These are phyloP conservation scores for Cladosporium sp. DNA, from an alignment of 2,329 filamentous ascomycete genomes.

Conservation along the genomic window DNA sequence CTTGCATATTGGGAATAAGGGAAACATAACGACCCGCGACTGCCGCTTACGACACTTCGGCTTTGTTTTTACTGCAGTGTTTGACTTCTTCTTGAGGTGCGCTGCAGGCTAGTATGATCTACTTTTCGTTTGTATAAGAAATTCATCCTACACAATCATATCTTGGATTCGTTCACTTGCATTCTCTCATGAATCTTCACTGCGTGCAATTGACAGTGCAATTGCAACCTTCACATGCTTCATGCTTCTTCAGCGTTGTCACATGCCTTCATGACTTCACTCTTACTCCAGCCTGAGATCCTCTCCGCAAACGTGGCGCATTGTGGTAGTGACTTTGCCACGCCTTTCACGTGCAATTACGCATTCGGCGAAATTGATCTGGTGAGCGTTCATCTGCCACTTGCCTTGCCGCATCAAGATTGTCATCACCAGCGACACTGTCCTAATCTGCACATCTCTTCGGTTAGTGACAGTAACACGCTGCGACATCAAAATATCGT, in stretches of 20 bases:
- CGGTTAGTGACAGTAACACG: not conserved
- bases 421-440: not conserved
- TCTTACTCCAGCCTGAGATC: too few species aligned
- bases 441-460: not conserved
- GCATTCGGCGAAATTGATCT: not conserved
- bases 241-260: too few species aligned
- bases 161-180: too few species aligned
- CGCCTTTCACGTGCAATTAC: not conserved
- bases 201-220: too few species aligned
- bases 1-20: not conserved
- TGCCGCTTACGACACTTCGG: conserved; percentile 10
- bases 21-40: conserved; percentile 1
- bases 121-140: conserved; percentile 2
- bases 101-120: not conserved
- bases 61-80: not conserved
- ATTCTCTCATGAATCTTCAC: too few species aligned
- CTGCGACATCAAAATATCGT: not conserved
- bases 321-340: too few species aligned
- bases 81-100: not conserved
- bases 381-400: not conserved
- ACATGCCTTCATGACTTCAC: too few species aligned
- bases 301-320: too few species aligned
- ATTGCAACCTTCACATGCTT: not conserved
- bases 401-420: too few species aligned
- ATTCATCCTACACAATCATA: too few species aligned